Base-by-base conservation (phyloP, 2,329 filamentous ascomycete genomes). In the Fusarium sp. region DNA sequence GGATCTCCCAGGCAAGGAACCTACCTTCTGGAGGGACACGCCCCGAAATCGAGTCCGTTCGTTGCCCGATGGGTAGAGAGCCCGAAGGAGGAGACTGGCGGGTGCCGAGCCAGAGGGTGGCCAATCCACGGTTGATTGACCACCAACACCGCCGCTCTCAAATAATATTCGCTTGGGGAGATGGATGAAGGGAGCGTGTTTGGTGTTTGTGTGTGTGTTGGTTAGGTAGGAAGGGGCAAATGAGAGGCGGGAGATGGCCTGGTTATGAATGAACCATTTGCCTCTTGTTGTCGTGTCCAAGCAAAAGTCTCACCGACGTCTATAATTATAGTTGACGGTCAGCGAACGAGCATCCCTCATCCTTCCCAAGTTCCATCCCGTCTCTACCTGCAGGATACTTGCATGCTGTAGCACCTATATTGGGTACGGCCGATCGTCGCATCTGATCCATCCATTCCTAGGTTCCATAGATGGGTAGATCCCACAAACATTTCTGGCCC, bases 111-210 rank as follows among this genome's bases (percentile, higher is more conserved):
- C 16, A 38, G 44, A 59, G 34, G 14, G 44, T 61, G 62, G 54
- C 14, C 57, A 63, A 36, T 59, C 40, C 42, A n/a, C 51, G 34
- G 57, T 66, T 34, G 42, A 58, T 62, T 59, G 54, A 69, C 46
- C 46, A 69, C 49, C 25, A 63, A 29, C 53, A 63, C 57, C 58
- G 42, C 29, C 34, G 42, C 14, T 25, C 38, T 55, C 16, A 46
- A 38, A 31, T 40, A 16, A 27, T 25, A 55, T 55, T 27, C 16
- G 62, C 33, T 23, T 55, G 68, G 54, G 42, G 42, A 44, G 20
- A 31, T 55, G 51, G 51, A 2, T 16, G 33, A 56, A 56, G 20
- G 53, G 34, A 29, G 5, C 10, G 14, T 56, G 53, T 56, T 42
- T 29, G 27, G 27, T 29, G 27, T 29, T 31, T 18, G 38, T 10